phyloP scores from a whole-genome alignment of 192 early-diverging fungal genomes.

The Backusella tarrabulga region DNA sequence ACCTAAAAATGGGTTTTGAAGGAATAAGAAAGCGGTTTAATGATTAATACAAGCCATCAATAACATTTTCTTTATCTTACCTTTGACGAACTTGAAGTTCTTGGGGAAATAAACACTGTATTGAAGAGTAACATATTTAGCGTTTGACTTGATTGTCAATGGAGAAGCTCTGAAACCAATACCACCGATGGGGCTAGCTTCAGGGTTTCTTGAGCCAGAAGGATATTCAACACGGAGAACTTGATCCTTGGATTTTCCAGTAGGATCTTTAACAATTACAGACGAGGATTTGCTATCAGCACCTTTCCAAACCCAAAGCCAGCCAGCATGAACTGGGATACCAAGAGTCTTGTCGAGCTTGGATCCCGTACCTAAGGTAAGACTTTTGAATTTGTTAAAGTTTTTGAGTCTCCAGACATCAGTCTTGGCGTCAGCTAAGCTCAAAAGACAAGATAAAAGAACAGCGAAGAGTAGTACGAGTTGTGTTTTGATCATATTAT shows the following conservation, averaged over 20 bases:
- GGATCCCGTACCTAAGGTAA: neutral
- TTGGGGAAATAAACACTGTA: slow-evolving; percentile 46
- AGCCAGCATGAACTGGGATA: slow-evolving; percentile 8
- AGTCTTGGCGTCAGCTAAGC: neutral
- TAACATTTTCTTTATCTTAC: slow-evolving; percentile 10
- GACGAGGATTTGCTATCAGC: neutral
- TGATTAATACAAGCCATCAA: neutral
- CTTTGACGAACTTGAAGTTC: slow-evolving; percentile 50
- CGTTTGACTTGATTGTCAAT: slow-evolving; percentile 9
- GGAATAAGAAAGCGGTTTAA: neutral
- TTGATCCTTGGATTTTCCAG: neutral
- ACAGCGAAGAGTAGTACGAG: neutral
- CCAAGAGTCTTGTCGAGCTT: neutral
- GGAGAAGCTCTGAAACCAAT: slow-evolving; percentile 38
- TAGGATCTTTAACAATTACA: slow-evolving; percentile 24
- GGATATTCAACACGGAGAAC: slow-evolving; percentile 36
- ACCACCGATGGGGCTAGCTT: slow-evolving; percentile 20
- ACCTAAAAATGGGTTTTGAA: slow-evolving; percentile 21
- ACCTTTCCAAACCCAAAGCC: slow-evolving; percentile 6
- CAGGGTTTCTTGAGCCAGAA: slow-evolving; percentile 28
- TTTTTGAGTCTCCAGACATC: slow-evolving; percentile 13
- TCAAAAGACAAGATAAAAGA: neutral
- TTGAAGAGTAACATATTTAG: slow-evolving; percentile 7
- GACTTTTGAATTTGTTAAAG: slow-evolving; percentile 8
- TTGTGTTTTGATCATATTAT: slow-evolving; percentile 8